These are phyloP conservation scores for Reticulascus tulasneorum DNA, from an alignment of 2,329 filamentous ascomycete species.

Conservation along the genomic window DNA sequence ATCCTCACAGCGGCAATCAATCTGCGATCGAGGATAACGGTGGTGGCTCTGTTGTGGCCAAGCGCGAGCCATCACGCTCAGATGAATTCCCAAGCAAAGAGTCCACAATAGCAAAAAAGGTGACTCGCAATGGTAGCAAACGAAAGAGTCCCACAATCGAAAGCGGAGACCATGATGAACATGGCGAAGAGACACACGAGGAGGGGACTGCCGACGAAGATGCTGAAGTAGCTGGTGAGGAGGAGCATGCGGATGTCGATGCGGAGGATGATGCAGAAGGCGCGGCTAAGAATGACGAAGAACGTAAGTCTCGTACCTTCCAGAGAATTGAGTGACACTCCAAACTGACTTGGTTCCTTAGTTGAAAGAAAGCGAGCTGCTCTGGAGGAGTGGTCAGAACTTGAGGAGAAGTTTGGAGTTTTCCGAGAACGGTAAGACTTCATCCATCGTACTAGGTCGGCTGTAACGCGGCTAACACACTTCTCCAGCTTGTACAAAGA, in stretches of 20 bases:
- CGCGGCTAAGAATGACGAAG: constrained; percentile 60
- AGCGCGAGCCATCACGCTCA: constrained; percentile 28
- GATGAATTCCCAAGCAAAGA: constrained; percentile 15
- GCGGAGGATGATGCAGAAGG: constrained; percentile 57
- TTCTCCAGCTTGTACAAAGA: constrained; percentile 75
- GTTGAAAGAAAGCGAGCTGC: constrained; percentile 76
- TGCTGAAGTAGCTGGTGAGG: constrained; percentile 45
- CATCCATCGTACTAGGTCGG: background rate
- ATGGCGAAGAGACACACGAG: constrained; percentile 20
- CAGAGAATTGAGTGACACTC: background rate
- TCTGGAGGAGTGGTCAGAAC: constrained; percentile 70
- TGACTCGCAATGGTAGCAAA: constrained; percentile 37
- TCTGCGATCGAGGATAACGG: constrained; percentile 44
- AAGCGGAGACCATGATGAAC: constrained; percentile 18
- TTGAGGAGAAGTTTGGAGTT: constrained; percentile 84
- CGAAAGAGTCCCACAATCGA: constrained; percentile 26
- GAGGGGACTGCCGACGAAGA: constrained; percentile 35
- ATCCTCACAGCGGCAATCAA: constrained; percentile 33
- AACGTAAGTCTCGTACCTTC: constrained; percentile 41
- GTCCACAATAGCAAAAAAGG: constrained; percentile 31
- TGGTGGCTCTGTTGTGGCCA: constrained; percentile 33
- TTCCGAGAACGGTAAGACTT: constrained; percentile 70
- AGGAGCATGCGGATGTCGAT: constrained; percentile 51
- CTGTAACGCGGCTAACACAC: constrained; percentile 18
- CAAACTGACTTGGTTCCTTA: constrained; percentile 28